Conservation (phyloP, 1,284 basidiomycete genomes). For the Kalmanozyma brasiliensis region DNA sequence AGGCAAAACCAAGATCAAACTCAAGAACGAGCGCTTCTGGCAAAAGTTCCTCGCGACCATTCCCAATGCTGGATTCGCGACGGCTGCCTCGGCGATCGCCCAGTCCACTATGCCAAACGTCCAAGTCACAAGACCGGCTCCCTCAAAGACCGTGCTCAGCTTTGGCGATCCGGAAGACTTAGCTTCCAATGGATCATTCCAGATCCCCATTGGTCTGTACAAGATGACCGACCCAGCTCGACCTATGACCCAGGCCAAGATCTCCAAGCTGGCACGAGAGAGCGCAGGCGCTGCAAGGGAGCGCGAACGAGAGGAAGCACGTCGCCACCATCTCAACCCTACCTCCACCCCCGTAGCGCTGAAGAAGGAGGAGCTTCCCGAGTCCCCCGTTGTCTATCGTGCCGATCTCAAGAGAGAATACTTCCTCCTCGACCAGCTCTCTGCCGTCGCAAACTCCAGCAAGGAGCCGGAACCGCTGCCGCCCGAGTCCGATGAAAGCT, state of each 20-base stretch:
- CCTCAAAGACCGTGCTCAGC: constrained; percentile 42
- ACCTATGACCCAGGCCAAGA: constrained; percentile 75
- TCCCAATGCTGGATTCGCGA: constrained; percentile 71
- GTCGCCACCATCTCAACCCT: constrained; percentile 28
- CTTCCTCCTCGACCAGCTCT: constrained; percentile 50
- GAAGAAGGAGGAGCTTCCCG: constrained; percentile 4
- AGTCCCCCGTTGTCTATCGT: constrained; percentile 23
- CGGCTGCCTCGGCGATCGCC: constrained; percentile 46
- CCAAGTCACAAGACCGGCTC: constrained; percentile 47
- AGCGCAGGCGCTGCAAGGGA: constrained; percentile 29
- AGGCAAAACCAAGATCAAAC: constrained; percentile 78
- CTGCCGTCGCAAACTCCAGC: constrained; percentile 54
- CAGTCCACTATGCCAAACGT: constrained; percentile 50
- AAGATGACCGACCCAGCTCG: constrained; percentile 82
- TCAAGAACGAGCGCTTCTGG: constrained; percentile 82
- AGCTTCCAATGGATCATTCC: constrained; percentile 76
- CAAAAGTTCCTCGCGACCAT: constrained; percentile 72
- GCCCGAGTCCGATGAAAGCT: constrained; percentile 76
- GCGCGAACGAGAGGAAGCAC: constrained; percentile 17
- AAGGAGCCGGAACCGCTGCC: constrained; percentile 70
- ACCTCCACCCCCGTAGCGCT: constrained; percentile 24
- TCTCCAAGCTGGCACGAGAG: constrained; percentile 51
- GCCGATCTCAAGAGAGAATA: constrained; percentile 39
- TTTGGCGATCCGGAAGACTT: constrained; percentile 55
- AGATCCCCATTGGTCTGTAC: constrained; percentile 79